Base-by-base conservation (phyloP, 2,329 filamentous ascomycete genomes). In the Botryosphaeria dothidea region DNA sequence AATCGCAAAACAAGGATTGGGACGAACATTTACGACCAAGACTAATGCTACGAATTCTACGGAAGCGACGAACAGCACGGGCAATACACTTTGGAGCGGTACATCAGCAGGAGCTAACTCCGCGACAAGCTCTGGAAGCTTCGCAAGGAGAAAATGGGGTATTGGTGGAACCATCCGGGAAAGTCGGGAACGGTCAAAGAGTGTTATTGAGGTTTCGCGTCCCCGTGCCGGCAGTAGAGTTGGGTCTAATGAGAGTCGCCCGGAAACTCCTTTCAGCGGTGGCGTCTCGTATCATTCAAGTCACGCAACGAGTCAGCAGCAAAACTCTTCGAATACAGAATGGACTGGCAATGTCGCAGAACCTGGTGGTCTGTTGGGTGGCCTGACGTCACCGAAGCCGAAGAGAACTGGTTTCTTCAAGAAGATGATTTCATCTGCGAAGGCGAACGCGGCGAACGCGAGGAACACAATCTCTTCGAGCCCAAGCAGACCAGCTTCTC, bases 51-150 rank as follows among this genome's bases (percentile, higher is more conserved):
- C 93, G 1, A 92, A 88, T 69, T 90, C 90, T 4, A 95, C 92
- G 1, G 87, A 82, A 29, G 83, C 83, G 2, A 91, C 89, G 6
- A 85, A 85, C 70, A 82, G 82, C 66, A 90, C 87, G 68, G 86
- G 85, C 45, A 88, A 90, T 71, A 98, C 92, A 72, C 78, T 99
- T 48, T 97, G 97, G 94, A 98, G 94, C 75, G 95, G 94, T 3
- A 85, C 87, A 61, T 98, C 95, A 62, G 95, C 95, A 0, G 89
- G 93, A 58, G 94, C 86, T 13, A 92, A 97, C 78, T 98, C 94
- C 76, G 92, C 93, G 58, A 98, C 95, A 17, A 98, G 95, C 78
- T 95, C 95, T 17, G 95, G 93, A 62, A 98, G 94, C 78, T 87
- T 96, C 68, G 93, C 93, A 31, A 88, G 93, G 67, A 91, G 91